These are phyloP conservation scores for Solanum peruvianum DNA, from an alignment of 257 asterid genomes.

Conservation along the genomic window DNA sequence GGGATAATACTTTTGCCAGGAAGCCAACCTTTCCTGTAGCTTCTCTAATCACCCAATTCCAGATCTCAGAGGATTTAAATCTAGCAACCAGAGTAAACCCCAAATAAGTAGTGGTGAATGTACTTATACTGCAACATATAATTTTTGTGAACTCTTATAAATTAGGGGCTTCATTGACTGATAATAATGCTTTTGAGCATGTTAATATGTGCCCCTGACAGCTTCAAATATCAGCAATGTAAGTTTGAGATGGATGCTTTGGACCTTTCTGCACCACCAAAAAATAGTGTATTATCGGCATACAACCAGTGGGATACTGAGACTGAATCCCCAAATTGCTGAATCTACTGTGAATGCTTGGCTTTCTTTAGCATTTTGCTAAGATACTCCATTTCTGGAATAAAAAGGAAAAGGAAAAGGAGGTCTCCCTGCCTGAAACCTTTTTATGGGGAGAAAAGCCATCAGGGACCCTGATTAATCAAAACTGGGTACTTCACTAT, in stretches of 20 bases:
- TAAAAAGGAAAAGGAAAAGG: neutral
- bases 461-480: neutral
- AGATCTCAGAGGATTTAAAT: neutral
- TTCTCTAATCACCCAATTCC: neutral
- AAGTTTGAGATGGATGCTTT: neutral
- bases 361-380: neutral
- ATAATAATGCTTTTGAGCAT: neutral
- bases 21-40: neutral
- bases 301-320: neutral
- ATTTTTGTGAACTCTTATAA: neutral
- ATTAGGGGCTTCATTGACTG: neutral
- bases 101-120: neutral
- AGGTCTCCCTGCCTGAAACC: neutral
- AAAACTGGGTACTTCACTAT: neutral
- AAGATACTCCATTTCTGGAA: neutral
- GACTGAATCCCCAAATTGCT: neutral
- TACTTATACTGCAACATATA: neutral
- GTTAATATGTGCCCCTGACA: neutral
- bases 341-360: neutral
- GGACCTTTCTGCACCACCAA: neutral
- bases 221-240: neutral
- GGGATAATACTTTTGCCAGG: neutral
- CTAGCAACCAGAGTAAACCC: neutral
- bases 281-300: neutral
- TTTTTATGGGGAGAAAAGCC: neutral